A percentile compares a stretch with the other conserved stretches of the same genome.
phyloP scores from a whole-genome alignment of 495 filamentous ascomycete genomes.

The Neurospora sublineolata region DNA sequence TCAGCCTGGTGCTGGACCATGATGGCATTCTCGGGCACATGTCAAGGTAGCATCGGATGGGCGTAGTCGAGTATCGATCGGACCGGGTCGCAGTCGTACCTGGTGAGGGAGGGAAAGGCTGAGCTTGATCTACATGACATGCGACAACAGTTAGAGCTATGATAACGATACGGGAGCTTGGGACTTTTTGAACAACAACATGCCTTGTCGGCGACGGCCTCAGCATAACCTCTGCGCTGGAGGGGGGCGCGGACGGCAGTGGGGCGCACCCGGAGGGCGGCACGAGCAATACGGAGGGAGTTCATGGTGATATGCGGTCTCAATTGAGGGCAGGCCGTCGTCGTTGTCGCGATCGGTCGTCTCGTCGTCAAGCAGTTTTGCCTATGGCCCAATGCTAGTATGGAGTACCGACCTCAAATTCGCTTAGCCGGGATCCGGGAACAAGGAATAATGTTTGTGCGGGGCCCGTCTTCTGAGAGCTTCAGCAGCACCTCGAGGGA shows the following conservation, averaged over 20 bases:
- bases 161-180: conserved; percentile 7
- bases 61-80: background rate
- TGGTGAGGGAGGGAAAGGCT: conserved; percentile 95
- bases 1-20: conserved; percentile 10
- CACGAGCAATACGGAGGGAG: conserved; percentile 78
- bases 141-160: conserved; percentile 8
- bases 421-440: conserved; percentile 25
- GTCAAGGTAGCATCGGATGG: background rate
- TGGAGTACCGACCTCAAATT: conserved; percentile 17
- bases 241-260: conserved; percentile 54
- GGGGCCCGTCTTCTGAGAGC: background rate
- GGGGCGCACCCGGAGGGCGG: conserved; percentile 69
- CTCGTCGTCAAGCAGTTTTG: conserved; percentile 30
- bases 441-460: conserved; percentile 25
- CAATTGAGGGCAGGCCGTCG: conserved; percentile 35
- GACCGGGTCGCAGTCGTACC: conserved; percentile 46
- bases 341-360: conserved; percentile 17
- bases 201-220: conserved; percentile 73
- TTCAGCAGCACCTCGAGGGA: background rate
- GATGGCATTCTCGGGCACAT: background rate
- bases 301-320: conserved; percentile 61
- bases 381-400: conserved; percentile 7
- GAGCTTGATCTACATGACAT: conserved; percentile 73
- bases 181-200: conserved; percentile 12
- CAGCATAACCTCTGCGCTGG: conserved; percentile 84